These are phyloP conservation scores for Talaromyces sp. DNA, from an alignment of 2,329 filamentous ascomycete species.

Conservation along the genomic window DNA sequence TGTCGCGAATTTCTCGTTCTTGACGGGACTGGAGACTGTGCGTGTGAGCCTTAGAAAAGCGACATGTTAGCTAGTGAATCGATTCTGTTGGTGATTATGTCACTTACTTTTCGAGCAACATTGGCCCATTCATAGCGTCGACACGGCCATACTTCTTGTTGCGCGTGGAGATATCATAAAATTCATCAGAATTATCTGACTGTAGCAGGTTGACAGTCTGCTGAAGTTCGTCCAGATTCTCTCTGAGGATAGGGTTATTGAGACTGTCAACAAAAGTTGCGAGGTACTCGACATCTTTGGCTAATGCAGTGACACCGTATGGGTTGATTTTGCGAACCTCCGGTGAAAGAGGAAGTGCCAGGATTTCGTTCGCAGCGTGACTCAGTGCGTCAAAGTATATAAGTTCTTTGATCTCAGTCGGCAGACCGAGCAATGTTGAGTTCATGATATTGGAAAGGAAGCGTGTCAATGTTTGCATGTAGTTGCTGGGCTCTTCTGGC, in stretches of 20 bases:
- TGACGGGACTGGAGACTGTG: constrained; percentile 57
- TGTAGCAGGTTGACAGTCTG: constrained; percentile 89
- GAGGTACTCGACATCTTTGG: constrained; percentile 79
- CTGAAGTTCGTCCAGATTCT: constrained; percentile 87
- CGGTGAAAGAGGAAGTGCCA: constrained; percentile 72
- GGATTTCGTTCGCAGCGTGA: constrained; percentile 81
- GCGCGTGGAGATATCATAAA: constrained; percentile 83
- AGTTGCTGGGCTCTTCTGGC: constrained; percentile 75
- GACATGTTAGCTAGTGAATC: neutral
- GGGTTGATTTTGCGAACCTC: constrained; percentile 84
- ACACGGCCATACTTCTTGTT: constrained; percentile 95
- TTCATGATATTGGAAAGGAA: constrained; percentile 97
- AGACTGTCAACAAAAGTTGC: constrained; percentile 82
- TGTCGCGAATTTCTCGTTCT: constrained; percentile 64
- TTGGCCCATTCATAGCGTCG: constrained; percentile 82
- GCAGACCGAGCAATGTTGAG: constrained; percentile 86
- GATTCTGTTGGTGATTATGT: neutral
- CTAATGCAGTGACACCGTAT: constrained; percentile 75
- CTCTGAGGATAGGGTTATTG: constrained; percentile 80
- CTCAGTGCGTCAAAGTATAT: constrained; percentile 96
- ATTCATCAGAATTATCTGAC: constrained; percentile 87
- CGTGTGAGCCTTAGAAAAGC: constrained; percentile 57
- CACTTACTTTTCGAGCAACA: constrained; percentile 82
- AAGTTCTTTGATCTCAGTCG: constrained; percentile 91
- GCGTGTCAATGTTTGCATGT: constrained; percentile 90